Base-by-base conservation (phyloP, 2,329 filamentous ascomycete species). In the Helicocarpus griseus region DNA sequence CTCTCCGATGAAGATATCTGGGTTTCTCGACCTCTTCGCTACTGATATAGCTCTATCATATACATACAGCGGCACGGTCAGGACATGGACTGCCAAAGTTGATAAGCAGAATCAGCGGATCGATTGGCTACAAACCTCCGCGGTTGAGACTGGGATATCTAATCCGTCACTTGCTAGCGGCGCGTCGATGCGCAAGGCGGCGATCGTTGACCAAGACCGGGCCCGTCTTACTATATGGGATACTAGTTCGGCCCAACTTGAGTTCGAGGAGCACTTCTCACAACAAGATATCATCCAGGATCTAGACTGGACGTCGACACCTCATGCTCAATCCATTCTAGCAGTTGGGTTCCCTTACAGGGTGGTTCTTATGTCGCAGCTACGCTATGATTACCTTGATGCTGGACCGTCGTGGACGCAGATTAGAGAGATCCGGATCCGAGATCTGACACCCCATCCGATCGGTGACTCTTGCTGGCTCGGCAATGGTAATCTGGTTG, bases 391-490 rank as follows among this genome's bases (percentile, higher is more conserved):
- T 67, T 95, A 95, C 64, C 75, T 95, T 17, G 89, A 90, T 61
- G 85, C 87, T 54, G 86, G 86, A 0, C 87, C 89, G n/a, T 88
- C 89, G 0, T 96, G 90, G 90, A 86, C 87, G 1, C 77, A 86
- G 22, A 85, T 96, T 53, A 78, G 87, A 43, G 86, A 95, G 63
- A 87, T 96, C 52, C 82, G 78, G 60, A 90, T 89, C 53, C 79
- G 85, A 55, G 84, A 90, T 53, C 74, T 89, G 35, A 95, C 89
- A 11, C 87, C 89, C 26, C 88, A 95, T 65, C 87, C 89, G 0
- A 95, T 96, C 48, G 90, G 89, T 2, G 90, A 96, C 65, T 94
- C 89, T 0, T 88, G 88, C 14, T 98, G 93, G 93, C 73, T 96
- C 11, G 82, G 83, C 26, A 84, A 87, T 61, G 91, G 90, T 0